Base-by-base conservation (phyloP, 2,329 filamentous ascomycete species). In the Chaetomium sp. region DNA sequence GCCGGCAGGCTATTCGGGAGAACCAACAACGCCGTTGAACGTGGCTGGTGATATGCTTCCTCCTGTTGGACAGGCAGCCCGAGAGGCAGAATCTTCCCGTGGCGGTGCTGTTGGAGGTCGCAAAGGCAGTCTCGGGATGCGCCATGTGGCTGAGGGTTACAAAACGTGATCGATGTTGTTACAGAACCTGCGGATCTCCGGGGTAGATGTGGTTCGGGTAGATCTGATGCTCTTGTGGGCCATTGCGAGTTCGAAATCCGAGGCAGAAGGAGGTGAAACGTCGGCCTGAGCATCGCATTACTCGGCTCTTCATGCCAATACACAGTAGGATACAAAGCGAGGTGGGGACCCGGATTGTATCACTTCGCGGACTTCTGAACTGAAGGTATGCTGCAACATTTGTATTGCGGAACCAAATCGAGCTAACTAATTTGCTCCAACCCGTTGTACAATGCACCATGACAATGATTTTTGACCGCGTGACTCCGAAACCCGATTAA, bases 71-170 rank as follows among this genome's bases (percentile, higher is more conserved):
- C 6, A 38, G 35, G 35, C 35, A 38, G 35, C 19, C 35, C 13
- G 35, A 38, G 35, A 38, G 35, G 35, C 38, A n/a, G 38, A 42
- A 42, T 42, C 16, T 42, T 16, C 16, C 38, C 16, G 38, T 16
- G 16, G 38, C 16, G 16, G 38, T n/a, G 38, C n/a, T 42, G 38
- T 42, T 42, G 16, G 38, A 1, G 16, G 16, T n/a, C 38, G 16
- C 38, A 16, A 42, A 16, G 16, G 38, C 38, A 42, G 38, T 19
- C 16, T n/a, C 38, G 38, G 38, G 16, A 8, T 64, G 54, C 13
- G 16, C 54, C 16, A 57, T 19, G 16, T 64, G 64, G 63, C 19
- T 65, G 10, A 54, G 63, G 45, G 21, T 66, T n/a, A 51, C 42
- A 13, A 55, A 29, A n/a, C 19, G 55, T 12, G 62, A 27, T 42